Conservation (phyloP, 1,284 basidiomycete genomes). For the Albatrellus sp. region DNA sequence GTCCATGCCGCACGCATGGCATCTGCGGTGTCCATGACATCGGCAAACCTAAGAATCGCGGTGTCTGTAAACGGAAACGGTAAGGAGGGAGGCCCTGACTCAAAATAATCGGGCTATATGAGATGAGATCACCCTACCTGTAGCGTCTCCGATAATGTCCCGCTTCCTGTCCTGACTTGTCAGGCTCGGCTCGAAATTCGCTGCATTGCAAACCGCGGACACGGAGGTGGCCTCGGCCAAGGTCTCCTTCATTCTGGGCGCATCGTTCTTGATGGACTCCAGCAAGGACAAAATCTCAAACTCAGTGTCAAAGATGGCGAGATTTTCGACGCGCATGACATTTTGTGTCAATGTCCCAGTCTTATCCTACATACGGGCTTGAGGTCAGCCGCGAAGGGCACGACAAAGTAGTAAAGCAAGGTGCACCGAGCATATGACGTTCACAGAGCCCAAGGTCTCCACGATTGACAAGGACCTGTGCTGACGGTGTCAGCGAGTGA, state of each 20-base stretch:
- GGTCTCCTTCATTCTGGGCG: slow-evolving; percentile 9
- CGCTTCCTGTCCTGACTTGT: slow-evolving; percentile 22
- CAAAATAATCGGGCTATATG: not conserved
- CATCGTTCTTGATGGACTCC: slow-evolving; percentile 3
- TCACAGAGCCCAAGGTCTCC: slow-evolving; percentile 37
- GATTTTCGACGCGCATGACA: slow-evolving; percentile 27
- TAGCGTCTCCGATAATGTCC: slow-evolving; percentile 48
- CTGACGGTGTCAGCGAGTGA: slow-evolving; percentile 5
- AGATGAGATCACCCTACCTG: slow-evolving; percentile 22
- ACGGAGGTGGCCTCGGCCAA: slow-evolving; percentile 24
- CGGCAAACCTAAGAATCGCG: slow-evolving; percentile 44
- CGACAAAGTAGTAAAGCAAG: not conserved
- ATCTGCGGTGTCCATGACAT: slow-evolving; percentile 21
- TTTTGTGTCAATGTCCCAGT: slow-evolving; percentile 43
- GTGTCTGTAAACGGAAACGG: slow-evolving; percentile 28
- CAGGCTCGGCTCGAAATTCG: slow-evolving; percentile 28
- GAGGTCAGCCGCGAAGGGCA: not conserved
- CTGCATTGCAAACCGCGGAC: slow-evolving; percentile 48
- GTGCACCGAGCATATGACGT: slow-evolving; percentile 26
- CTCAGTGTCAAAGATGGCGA: slow-evolving; percentile 26
- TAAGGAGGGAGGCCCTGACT: too few relatives aligned
- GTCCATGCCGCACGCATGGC: slow-evolving; percentile 17
- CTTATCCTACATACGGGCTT: slow-evolving; percentile 17
- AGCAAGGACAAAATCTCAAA: slow-evolving; percentile 17
- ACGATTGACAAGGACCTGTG: slow-evolving; percentile 18